Conservation (phyloP, 768 basidiomycete genomes). For the Hygrophoropsis aurantiaca region DNA sequence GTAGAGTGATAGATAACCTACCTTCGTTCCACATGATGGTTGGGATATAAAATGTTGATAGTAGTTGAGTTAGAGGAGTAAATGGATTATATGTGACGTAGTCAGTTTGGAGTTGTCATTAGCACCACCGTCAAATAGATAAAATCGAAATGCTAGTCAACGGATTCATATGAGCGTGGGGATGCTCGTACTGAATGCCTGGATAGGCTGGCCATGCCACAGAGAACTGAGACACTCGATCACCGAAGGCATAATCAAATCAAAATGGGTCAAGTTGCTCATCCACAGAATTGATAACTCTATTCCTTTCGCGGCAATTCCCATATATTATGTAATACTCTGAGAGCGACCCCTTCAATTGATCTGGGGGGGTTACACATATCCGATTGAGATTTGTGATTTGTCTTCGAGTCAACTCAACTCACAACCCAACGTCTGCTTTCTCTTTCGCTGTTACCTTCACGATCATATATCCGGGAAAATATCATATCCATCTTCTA, state of each 20-base stretch:
- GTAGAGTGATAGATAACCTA: slow-evolving; percentile 5
- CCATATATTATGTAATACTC: not conserved
- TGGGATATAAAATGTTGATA: slow-evolving; percentile 16
- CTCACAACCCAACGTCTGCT: not conserved
- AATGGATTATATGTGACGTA: too few relatives aligned
- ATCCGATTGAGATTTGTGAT: not conserved
- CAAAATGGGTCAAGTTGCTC: too few relatives aligned
- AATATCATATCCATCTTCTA: not conserved
- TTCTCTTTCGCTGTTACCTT: not conserved
- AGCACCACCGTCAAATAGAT: not conserved
- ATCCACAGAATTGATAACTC: not conserved
- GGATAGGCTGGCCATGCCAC: too few relatives aligned
- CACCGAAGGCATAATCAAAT: too few relatives aligned
- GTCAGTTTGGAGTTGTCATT: not conserved
- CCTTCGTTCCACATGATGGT: slow-evolving; percentile 30
- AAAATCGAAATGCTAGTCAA: not conserved
- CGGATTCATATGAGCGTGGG: too few relatives aligned
- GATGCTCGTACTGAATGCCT: too few relatives aligned
- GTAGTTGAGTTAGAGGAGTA: too few relatives aligned
- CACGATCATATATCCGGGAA: not conserved
- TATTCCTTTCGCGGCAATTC: too few relatives aligned
- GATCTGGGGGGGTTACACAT: not conserved
- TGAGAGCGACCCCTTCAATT: not conserved
- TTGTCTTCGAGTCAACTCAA: not conserved
- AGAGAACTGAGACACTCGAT: too few relatives aligned